A percentile compares a stretch with the other conserved stretches of the same genome.
Evolutionary conservation across 805 yeast species (phyloP).

Genomic region (Candida sonorensis): DNA sequence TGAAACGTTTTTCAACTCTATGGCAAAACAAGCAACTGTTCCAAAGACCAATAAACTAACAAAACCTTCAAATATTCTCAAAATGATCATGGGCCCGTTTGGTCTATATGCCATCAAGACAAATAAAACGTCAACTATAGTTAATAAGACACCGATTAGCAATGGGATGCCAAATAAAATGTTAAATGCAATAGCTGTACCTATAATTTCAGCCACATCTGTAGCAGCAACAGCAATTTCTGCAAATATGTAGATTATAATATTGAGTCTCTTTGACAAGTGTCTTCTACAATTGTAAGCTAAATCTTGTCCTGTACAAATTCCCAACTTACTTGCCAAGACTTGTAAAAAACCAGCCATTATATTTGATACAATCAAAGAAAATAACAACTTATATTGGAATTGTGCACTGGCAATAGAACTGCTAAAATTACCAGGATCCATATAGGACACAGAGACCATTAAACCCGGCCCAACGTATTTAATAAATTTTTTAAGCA

Average conservation of each 20-base stretch:
- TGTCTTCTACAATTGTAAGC: constrained; percentile 82
- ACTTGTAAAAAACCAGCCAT: constrained; percentile 85
- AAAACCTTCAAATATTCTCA: constrained; percentile 74
- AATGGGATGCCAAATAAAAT: constrained; percentile 77
- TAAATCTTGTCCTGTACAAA: constrained; percentile 88
- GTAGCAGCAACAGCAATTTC: constrained; percentile 93
- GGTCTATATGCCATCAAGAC: constrained; percentile 87
- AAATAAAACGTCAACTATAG: constrained; percentile 78
- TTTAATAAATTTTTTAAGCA: constrained; percentile 30
- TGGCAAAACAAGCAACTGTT: constrained; percentile 79
- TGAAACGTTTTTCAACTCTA: constrained; percentile 70
- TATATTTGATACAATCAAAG: constrained; percentile 71
- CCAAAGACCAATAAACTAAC: constrained; percentile 73
- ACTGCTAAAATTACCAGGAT: constrained; percentile 95
- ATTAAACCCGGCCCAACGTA: constrained; percentile 90
- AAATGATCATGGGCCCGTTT: constrained; percentile 67
- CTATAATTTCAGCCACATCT: constrained; percentile 94
- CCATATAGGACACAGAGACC: constrained; percentile 95
- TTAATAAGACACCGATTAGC: constrained; percentile 74
- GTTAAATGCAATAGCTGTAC: constrained; percentile 92
- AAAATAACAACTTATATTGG: constrained; percentile 70
- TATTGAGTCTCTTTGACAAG: constrained; percentile 54
- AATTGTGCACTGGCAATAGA: constrained; percentile 80
- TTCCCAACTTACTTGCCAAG: constrained; percentile 81
- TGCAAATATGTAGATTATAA: constrained; percentile 65